Base-by-base conservation (phyloP, 345 rosid species). In the Bruguiera sexangula region DNA sequence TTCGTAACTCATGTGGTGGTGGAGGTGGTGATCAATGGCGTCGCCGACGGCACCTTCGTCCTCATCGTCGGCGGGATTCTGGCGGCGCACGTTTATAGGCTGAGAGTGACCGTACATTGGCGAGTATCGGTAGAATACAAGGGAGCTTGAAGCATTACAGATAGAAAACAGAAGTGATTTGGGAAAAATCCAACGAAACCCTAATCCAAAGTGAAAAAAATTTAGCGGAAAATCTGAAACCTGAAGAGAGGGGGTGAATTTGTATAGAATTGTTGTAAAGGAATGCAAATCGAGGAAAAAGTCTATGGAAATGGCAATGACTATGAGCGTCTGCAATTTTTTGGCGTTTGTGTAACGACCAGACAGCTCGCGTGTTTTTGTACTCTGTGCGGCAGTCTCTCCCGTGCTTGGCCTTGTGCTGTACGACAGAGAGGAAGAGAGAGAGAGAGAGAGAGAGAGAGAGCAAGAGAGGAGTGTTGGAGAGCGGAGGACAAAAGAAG, bases 21-120 rank as follows among this genome's bases (percentile, higher is more conserved):
- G 77, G 69, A 65, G 72, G 64, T 75, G 70, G 55, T 80, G 73
- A 24, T 78, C 85, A 68, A 86, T 75, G 60, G 85, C 73, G 36
- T 84, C 87, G 22, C 64, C 82, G 64, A 75, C 86, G 30, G 62
- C 55, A 37, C 63, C 85, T 26, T 80, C 78, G 21, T 75, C 80
- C 63, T 76, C 82, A 18, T 85, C 83, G 48, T 65, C 78, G 29
- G 70, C 66, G 69, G 67, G 37, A 30, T 87, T 79, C 77, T 81
- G 89, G 60, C 71, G 67, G 39, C 84, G 84, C 64, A 85, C 76
- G 63, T 76, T 80, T 85, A 85, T 70, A 68, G 86, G 72, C 65
- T 89, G 88, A 15, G 90, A 56, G 71, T 81, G 89, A 48, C 75
- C 81, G 81, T 83, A 88, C 95, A 90, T 90, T 80, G 88, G 63